Evolutionary conservation across 2,329 filamentous ascomycete genomes (phyloP).

Genomic region (Diaporthe humulicola): DNA sequence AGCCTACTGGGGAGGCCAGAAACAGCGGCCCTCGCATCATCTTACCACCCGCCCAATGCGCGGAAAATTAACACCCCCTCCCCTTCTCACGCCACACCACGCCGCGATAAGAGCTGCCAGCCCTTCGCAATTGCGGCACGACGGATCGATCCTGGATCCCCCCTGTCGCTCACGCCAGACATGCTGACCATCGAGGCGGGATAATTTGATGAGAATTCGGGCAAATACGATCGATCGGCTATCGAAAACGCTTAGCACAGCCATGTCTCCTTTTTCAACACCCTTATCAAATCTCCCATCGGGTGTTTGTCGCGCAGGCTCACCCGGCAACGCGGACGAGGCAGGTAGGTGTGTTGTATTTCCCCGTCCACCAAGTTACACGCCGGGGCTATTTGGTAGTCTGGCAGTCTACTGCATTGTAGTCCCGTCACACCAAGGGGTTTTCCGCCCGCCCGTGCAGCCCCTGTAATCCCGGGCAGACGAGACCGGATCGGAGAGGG

Average conservation of each 20-base stretch:
- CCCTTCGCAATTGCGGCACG: conserved; percentile 2
- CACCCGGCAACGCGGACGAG: not conserved
- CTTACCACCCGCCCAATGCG: not conserved
- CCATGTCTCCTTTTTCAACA: not conserved
- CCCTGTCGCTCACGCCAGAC: conserved; percentile 7
- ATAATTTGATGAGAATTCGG: conserved; percentile 12
- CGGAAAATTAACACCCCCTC: not conserved
- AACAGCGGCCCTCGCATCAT: not conserved
- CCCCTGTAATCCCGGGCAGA: conserved; percentile 16
- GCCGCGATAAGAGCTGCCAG: conserved; percentile 29
- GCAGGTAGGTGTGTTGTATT: not conserved
- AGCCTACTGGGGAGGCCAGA: not conserved
- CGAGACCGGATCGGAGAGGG: not conserved
- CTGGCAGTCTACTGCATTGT: not conserved
- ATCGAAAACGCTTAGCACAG: not conserved
- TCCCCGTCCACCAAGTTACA: not conserved
- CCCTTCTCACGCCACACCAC: conserved; percentile 22
- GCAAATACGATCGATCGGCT: conserved; percentile 27
- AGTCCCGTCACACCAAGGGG: conserved; percentile 7
- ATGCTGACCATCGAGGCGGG: not conserved
- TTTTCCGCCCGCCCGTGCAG: not conserved
- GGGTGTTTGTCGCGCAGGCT: not conserved
- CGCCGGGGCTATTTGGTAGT: not conserved
- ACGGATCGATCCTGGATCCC: conserved; percentile 26
- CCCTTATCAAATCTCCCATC: conserved; percentile 9